Evolutionary conservation across 768 basidiomycete species (phyloP).

Genomic region (Rhizopogon vinicolor): DNA sequence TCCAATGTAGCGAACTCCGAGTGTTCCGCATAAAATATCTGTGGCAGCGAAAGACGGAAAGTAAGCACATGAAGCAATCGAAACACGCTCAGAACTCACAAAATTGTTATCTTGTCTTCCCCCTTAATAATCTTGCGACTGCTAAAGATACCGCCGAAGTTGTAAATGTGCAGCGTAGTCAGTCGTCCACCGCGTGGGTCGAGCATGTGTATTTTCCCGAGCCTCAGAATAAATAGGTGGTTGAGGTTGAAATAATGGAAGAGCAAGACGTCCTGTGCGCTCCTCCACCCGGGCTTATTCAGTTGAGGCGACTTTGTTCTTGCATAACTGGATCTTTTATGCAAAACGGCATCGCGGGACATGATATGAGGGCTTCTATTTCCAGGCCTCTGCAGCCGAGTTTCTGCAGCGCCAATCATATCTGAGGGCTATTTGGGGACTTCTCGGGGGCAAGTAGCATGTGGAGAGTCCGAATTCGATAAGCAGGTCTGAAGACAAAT

Average conservation of each 20-base stretch:
- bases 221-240: background rate
- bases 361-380: background rate
- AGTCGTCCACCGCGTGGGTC: background rate
- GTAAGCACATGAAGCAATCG: background rate
- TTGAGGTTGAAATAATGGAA: background rate
- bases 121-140: conserved; percentile 21
- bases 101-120: conserved; percentile 15
- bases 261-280: background rate
- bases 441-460: background rate
- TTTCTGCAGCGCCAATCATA: background rate
- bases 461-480: background rate
- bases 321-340: conserved; percentile 2
- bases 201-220: background rate
- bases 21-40: conserved; percentile 22
- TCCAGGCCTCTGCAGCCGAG: background rate
- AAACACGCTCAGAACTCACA: conserved; percentile 10
- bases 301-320: background rate
- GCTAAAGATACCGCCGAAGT: conserved; percentile 18
- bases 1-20: conserved; percentile 17
- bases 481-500: background rate
- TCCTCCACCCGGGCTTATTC: background rate
- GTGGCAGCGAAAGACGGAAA: background rate
- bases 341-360: background rate
- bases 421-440: background rate
- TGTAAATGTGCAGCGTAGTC: conserved; percentile 22